Conservation (phyloP, 805 yeast genomes). For the Wickerhamiella occidentalis region DNA sequence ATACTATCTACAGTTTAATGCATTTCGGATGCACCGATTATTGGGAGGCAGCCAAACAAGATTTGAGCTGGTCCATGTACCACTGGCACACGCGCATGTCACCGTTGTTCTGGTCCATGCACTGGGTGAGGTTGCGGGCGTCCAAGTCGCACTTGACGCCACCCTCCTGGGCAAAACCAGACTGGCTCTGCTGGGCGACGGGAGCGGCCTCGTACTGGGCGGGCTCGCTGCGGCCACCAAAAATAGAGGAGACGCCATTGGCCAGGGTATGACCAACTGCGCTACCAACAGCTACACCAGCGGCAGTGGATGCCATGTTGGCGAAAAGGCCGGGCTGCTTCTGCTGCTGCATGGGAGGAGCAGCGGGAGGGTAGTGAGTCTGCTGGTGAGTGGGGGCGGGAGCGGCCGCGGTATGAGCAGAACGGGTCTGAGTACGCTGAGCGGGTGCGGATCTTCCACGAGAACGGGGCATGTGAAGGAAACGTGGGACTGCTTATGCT, state of each 20-base stretch:
- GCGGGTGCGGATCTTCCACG: conserved; percentile 34
- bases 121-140: conserved; percentile 90
- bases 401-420: conserved; percentile 37
- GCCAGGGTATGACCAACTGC: conserved; percentile 95
- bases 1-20: neutral
- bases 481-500: neutral
- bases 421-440: conserved; percentile 22
- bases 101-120: conserved; percentile 86
- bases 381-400: conserved; percentile 37
- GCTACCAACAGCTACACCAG: conserved; percentile 99
- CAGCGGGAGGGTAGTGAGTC: conserved; percentile 33
- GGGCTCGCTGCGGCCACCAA: conserved; percentile 54
- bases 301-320: conserved; percentile 98
- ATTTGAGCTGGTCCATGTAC: conserved; percentile 93
- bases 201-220: conserved; percentile 39
- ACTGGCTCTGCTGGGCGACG: conserved; percentile 26
- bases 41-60: conserved; percentile 91
- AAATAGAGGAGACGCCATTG: conserved; percentile 82
- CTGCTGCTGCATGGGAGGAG: conserved; percentile 37
- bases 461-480: conserved; percentile 28
- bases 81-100: conserved; percentile 95
- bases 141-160: conserved; percentile 68
- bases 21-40: conserved; percentile 28
- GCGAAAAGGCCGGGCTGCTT: conserved; percentile 75
- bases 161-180: conserved; percentile 30